phyloP scores from a whole-genome alignment of 495 filamentous ascomycete species.

The Aspergillus bridgeri region DNA sequence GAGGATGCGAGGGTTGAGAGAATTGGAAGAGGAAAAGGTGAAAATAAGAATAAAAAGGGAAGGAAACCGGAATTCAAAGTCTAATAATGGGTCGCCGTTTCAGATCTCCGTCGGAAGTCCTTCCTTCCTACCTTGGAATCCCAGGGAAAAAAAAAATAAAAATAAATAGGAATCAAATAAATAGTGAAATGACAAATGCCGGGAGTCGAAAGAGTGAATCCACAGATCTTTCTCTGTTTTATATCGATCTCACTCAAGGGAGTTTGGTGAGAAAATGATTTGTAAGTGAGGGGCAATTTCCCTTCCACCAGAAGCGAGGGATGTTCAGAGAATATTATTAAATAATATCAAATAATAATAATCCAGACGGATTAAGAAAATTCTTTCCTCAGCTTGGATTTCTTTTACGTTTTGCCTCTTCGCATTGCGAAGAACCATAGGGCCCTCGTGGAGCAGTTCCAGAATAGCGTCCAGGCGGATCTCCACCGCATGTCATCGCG shows the following conservation, averaged over 20 bases:
- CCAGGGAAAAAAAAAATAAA: background rate
- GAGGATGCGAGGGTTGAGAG: background rate
- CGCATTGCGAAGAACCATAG: background rate
- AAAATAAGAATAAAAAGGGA: background rate
- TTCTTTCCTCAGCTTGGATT: background rate
- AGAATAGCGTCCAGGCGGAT: constrained; percentile 2
- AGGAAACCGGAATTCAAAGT: background rate
- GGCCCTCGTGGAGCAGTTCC: background rate
- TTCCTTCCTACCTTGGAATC: background rate
- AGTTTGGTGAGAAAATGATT: background rate
- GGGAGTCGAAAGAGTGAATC: background rate
- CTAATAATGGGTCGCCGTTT: background rate
- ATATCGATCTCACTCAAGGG: background rate
- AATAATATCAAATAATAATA: constrained; percentile 1
- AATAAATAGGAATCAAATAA: constrained; percentile 3
- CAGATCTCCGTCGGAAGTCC: background rate
- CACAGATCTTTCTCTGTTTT: background rate
- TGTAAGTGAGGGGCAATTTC: background rate
- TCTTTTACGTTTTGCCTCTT: background rate
- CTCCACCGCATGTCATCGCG: background rate
- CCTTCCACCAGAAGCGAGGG: background rate
- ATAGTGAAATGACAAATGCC: background rate
- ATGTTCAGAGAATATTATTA: background rate
- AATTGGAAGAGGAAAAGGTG: background rate
- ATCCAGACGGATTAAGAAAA: background rate